Evolutionary conservation across 768 basidiomycete genomes (phyloP).

Genomic region (Flagelloscypha sp.): DNA sequence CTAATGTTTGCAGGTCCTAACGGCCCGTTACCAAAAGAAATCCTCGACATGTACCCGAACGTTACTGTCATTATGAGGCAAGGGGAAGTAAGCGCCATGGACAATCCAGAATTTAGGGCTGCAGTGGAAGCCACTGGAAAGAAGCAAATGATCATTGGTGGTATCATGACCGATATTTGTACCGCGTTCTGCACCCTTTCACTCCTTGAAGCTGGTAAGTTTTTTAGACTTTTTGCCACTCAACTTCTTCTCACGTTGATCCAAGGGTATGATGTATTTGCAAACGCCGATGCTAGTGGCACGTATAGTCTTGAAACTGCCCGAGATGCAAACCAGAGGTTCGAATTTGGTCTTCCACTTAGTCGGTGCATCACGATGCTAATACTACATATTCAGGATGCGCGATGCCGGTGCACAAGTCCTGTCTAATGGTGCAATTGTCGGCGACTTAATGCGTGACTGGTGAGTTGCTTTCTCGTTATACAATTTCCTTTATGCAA

Average conservation of each 20-base stretch:
- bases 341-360: too few species aligned
- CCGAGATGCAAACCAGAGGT: conserved; percentile 36
- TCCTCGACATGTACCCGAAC: conserved; percentile 35
- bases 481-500: too few species aligned
- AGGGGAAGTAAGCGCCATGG: conserved; percentile 46
- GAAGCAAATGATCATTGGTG: conserved; percentile 40
- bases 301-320: conserved; percentile 31
- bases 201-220: conserved; percentile 30
- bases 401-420: conserved; percentile 38
- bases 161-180: conserved; percentile 44
- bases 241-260: too few species aligned
- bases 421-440: conserved; percentile 35
- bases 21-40: conserved; percentile 38
- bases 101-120: conserved; percentile 37
- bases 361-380: too few species aligned
- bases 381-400: too few species aligned
- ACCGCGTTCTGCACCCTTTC: conserved; percentile 41
- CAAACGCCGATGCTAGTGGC: conserved; percentile 40
- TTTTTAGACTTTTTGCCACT: too few species aligned
- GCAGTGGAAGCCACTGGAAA: conserved; percentile 43
- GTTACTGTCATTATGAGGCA: conserved; percentile 37
- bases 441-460: conserved; percentile 40
- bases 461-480: conserved; percentile 44
- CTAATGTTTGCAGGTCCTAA: conserved; percentile 30
- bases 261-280: conserved; percentile 41